Evolutionary conservation across 768 basidiomycete species (phyloP).

Genomic region (Lactifluus piperatus): DNA sequence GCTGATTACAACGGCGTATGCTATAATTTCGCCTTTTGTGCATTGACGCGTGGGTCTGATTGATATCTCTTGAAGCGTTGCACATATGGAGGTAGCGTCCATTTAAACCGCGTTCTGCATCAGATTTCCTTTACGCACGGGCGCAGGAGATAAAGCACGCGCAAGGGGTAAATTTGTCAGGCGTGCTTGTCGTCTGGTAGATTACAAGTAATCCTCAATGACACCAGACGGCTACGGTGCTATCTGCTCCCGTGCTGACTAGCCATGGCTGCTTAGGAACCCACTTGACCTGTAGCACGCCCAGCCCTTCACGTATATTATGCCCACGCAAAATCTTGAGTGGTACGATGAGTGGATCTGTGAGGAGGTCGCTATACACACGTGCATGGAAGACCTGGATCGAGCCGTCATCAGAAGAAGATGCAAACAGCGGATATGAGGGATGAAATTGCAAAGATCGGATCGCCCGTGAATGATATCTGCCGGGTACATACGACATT

Average conservation of each 20-base stretch:
- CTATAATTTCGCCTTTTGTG: not conserved
- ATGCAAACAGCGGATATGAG: constrained; percentile 90
- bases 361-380: constrained; percentile 92
- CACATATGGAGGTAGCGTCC: constrained; percentile 8
- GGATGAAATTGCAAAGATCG: constrained; percentile 92
- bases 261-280: constrained; percentile 87
- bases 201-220: constrained; percentile 34
- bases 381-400: constrained; percentile 96
- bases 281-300: constrained; percentile 89
- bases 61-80: not conserved
- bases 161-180: not conserved
- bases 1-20: not conserved
- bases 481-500: constrained; percentile 26
- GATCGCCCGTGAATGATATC: constrained; percentile 91
- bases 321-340: constrained; percentile 96
- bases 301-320: constrained; percentile 72
- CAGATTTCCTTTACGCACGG: constrained; percentile 3
- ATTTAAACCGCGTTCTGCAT: constrained; percentile 1
- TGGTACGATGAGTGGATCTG: constrained; percentile 95
- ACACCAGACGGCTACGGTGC: constrained; percentile 82
- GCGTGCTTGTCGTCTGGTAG: not conserved
- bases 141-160: constrained; percentile 27
- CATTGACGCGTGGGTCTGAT: not conserved
- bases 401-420: constrained; percentile 93
- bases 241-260: constrained; percentile 88